A percentile compares a stretch with the other conserved stretches of the same genome.
phyloP scores from a whole-genome alignment of 2,329 filamentous ascomycete species.

The Penicillium sp. region DNA sequence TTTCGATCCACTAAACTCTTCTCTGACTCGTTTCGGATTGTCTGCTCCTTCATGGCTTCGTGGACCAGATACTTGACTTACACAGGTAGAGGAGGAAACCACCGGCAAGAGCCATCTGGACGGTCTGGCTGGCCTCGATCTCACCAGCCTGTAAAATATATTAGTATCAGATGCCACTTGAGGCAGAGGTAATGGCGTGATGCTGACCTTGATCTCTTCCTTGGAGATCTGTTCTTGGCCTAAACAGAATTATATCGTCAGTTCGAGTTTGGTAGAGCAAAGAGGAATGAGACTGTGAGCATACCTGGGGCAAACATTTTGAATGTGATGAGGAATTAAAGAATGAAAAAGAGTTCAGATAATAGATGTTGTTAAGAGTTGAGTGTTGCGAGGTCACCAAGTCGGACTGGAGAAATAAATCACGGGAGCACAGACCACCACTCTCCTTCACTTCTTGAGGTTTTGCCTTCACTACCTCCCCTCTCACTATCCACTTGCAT shows the following conservation, averaged over 20 bases:
- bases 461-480: conserved; percentile 11
- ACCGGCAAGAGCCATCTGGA: conserved; percentile 54
- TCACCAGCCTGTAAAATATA: conserved; percentile 46
- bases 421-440: conserved; percentile 29
- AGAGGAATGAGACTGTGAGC: background rate
- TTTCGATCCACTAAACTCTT: background rate
- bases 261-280: background rate
- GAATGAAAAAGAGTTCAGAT: background rate
- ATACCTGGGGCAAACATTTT: conserved; percentile 39
- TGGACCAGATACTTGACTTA: conserved; percentile 39
- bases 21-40: background rate
- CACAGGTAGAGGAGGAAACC: conserved; percentile 61
- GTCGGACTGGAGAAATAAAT: conserved; percentile 20
- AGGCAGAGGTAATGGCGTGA: background rate
- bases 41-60: background rate
- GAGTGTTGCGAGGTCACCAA: background rate
- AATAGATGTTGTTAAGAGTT: conserved; percentile 7
- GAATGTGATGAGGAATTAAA: background rate
- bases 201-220: conserved; percentile 45
- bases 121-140: conserved; percentile 52
- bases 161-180: conserved; percentile 8
- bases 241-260: conserved; percentile 16
- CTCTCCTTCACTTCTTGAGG: conserved; percentile 19
- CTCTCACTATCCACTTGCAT: conserved; percentile 6
- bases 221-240: conserved; percentile 47